Percentiles rank a stretch among this genome's conserved stretches.
Evolutionary conservation across 176 grass and related monocot species (phyloP).

Genomic region (Tillandsia fasciculata): DNA sequence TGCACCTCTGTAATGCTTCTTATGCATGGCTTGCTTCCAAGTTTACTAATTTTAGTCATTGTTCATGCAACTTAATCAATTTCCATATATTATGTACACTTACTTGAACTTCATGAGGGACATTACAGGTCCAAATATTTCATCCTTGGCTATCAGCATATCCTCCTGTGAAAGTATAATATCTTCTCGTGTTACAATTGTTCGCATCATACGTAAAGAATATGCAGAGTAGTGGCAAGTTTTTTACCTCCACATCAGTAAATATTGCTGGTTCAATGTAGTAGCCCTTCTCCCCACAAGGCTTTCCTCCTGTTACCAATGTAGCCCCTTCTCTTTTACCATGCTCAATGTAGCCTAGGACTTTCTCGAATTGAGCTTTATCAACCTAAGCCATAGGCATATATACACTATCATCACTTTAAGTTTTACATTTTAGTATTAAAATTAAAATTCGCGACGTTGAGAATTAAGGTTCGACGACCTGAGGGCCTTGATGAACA

Average conservation of each 20-base stretch:
- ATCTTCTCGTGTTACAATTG: too few species aligned
- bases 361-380: slow-evolving; percentile 33
- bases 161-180: slow-evolving; percentile 29
- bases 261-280: slow-evolving; percentile 48
- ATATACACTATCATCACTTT: too few species aligned
- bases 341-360: slow-evolving; percentile 38
- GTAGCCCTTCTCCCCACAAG: slow-evolving; percentile 28
- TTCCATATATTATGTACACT: neutral
- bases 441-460: neutral
- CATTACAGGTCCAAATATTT: slow-evolving; percentile 78
- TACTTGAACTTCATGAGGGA: slow-evolving; percentile 78
- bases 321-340: slow-evolving; percentile 43
- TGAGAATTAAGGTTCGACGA: slow-evolving; percentile 1
- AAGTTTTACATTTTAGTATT: neutral
- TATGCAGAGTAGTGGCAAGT: neutral
- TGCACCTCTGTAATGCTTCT: too few species aligned
- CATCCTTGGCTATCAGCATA: slow-evolving; percentile 58
- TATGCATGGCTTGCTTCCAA: too few species aligned
- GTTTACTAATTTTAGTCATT: neutral
- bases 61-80: neutral
- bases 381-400: slow-evolving; percentile 26
- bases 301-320: slow-evolving; percentile 35
- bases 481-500: slow-evolving; percentile 49
- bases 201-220: too few species aligned
- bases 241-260: slow-evolving; percentile 38